A percentile compares a stretch with the other conserved stretches of the same genome.
Evolutionary conservation across 2,329 filamentous ascomycete species (phyloP).

Genomic region (Exophiala dermatitidis): DNA sequence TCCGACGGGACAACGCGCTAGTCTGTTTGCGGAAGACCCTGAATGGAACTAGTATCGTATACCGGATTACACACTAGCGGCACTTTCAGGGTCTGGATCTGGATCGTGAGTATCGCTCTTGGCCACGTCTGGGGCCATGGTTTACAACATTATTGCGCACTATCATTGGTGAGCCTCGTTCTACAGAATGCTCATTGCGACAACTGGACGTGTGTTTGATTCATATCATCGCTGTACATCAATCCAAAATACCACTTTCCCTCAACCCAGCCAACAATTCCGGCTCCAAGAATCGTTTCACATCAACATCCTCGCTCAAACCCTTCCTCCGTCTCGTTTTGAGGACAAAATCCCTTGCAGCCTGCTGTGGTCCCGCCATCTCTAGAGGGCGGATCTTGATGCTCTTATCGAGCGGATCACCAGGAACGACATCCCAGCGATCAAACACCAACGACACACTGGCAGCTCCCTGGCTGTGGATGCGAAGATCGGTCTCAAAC

Average conservation of each 20-base stretch:
- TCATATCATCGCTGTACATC: neutral
- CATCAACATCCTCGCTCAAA: conserved; percentile 86
- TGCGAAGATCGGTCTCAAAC: conserved; percentile 93
- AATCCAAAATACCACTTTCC: conserved; percentile 77
- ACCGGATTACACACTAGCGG: too few species aligned
- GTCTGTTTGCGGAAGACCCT: neutral
- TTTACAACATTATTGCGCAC: too few species aligned
- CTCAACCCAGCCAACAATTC: conserved; percentile 84
- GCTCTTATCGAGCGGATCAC: conserved; percentile 85
- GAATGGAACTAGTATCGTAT: too few species aligned
- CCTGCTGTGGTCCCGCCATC: conserved; percentile 78
- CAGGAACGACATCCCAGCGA: conserved; percentile 90
- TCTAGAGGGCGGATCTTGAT: conserved; percentile 77
- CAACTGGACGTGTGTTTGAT: too few species aligned
- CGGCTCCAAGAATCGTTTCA: conserved; percentile 92
- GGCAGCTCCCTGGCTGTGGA: conserved; percentile 89
- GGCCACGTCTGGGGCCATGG: too few species aligned
- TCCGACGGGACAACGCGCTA: neutral
- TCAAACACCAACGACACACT: conserved; percentile 91
- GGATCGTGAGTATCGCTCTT: too few species aligned
- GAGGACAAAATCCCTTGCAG: conserved; percentile 89
- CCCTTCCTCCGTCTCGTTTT: conserved; percentile 94
- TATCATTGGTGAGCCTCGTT: too few species aligned
- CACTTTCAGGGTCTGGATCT: too few species aligned
- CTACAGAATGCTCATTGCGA: too few species aligned